phyloP scores from a whole-genome alignment of 1,284 basidiomycete genomes.

The Pyrrhoderma noxium region DNA sequence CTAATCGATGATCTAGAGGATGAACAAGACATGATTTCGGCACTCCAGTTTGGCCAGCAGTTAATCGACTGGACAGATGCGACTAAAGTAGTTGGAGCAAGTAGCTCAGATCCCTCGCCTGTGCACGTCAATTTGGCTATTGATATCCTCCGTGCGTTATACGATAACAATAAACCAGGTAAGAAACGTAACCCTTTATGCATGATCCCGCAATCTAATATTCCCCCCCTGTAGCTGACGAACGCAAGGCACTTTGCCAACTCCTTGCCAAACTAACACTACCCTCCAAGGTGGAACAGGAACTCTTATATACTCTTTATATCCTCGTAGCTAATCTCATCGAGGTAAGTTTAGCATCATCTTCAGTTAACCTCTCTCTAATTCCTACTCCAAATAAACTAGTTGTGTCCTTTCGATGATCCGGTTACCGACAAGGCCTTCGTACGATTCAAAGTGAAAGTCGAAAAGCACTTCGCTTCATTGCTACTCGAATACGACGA shows the following conservation, averaged over 20 bases:
- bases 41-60: constrained; percentile 16
- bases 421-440: constrained; percentile 13
- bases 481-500: constrained; percentile 12
- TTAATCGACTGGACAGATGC: constrained; percentile 17
- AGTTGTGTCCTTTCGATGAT: constrained; percentile 19
- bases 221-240: constrained; percentile 4
- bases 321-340: constrained; percentile 17
- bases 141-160: constrained; percentile 15
- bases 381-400: neutral
- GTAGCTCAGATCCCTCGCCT: neutral
- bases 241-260: constrained; percentile 66
- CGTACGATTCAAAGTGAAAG: constrained; percentile 13
- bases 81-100: constrained; percentile 10
- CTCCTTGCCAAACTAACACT: constrained; percentile 75
- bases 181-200: neutral
- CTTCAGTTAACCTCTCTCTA: neutral
- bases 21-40: constrained; percentile 18
- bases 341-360: constrained; percentile 14
- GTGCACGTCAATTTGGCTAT: constrained; percentile 15
- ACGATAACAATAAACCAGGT: constrained; percentile 14
- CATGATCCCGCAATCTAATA: neutral
- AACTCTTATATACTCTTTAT: constrained; percentile 10
- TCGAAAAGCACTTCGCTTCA: constrained; percentile 16
- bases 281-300: constrained; percentile 5
- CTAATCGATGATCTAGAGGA: constrained; percentile 17